phyloP scores from a whole-genome alignment of 2,329 filamentous ascomycete genomes.

The Lachnellula willkommii region DNA sequence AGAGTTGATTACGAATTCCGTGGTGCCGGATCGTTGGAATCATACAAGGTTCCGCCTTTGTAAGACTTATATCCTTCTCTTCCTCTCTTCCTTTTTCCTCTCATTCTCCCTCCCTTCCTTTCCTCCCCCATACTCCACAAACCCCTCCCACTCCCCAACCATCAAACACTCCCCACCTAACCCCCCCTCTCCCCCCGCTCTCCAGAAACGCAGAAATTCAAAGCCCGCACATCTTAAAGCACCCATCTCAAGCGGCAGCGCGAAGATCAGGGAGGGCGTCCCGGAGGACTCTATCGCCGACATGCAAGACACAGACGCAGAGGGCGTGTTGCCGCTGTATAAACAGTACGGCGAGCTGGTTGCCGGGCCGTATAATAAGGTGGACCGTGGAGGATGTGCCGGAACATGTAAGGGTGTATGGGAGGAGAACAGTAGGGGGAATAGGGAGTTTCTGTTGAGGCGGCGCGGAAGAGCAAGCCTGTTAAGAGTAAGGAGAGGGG shows the following conservation, averaged over 20 bases:
- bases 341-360: constrained; percentile 48
- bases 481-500: constrained; percentile 38
- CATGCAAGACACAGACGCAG: constrained; percentile 37
- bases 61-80: too few species aligned
- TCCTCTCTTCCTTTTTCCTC: too few species aligned
- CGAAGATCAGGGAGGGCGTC: constrained; percentile 64
- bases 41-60: constrained; percentile 64
- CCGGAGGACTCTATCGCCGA: constrained; percentile 52
- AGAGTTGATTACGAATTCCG: constrained; percentile 69
- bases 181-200: too few species aligned
- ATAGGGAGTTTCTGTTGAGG: constrained; percentile 35
- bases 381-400: constrained; percentile 43
- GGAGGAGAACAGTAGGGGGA: constrained; percentile 44
- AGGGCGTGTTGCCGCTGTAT: constrained; percentile 56
- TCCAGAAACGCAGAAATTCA: constrained; percentile 60
- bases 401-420: constrained; percentile 49
- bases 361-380: constrained; percentile 20
- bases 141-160: too few species aligned
- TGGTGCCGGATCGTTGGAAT: constrained; percentile 64
- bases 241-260: constrained; percentile 63
- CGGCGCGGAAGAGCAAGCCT: constrained; percentile 45
- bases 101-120: too few species aligned
- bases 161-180: too few species aligned
- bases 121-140: too few species aligned
- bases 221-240: constrained; percentile 69